Evolutionary conservation across 2,329 filamentous ascomycete species (phyloP).

Genomic region (Fusarium bulbicola): DNA sequence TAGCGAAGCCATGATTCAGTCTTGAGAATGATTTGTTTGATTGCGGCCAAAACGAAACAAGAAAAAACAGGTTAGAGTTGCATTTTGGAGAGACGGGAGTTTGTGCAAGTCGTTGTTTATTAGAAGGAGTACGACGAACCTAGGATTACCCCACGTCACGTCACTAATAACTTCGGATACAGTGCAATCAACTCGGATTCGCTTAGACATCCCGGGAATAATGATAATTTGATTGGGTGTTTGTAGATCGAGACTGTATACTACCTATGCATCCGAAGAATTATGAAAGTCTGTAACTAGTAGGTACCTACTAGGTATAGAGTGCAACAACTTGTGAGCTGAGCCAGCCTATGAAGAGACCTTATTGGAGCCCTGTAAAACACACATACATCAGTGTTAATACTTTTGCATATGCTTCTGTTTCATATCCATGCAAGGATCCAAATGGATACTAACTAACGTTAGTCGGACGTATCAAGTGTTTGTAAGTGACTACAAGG

Average conservation of each 20-base stretch:
- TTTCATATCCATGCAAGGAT: neutral
- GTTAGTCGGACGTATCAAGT: neutral
- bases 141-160: conserved; percentile 24
- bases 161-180: neutral
- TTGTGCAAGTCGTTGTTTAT: neutral
- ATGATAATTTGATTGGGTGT: neutral
- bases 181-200: conserved; percentile 8
- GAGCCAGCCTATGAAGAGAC: neutral
- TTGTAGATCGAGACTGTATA: neutral
- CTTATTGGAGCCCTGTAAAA: neutral
- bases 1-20: neutral
- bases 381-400: too few relatives aligned
- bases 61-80: neutral
- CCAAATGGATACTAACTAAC: neutral
- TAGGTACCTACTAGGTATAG: neutral
- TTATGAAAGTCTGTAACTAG: neutral
- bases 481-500: neutral
- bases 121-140: conserved; percentile 3
- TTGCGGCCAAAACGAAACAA: neutral
- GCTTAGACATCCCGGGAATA: neutral
- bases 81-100: neutral
- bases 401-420: neutral
- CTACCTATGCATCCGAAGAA: neutral
- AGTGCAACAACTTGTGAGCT: too few relatives aligned
- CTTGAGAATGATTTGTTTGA: neutral